These are phyloP conservation scores for Triangularia verruculosa DNA, from an alignment of 2,329 filamentous ascomycete species.

Conservation along the genomic window DNA sequence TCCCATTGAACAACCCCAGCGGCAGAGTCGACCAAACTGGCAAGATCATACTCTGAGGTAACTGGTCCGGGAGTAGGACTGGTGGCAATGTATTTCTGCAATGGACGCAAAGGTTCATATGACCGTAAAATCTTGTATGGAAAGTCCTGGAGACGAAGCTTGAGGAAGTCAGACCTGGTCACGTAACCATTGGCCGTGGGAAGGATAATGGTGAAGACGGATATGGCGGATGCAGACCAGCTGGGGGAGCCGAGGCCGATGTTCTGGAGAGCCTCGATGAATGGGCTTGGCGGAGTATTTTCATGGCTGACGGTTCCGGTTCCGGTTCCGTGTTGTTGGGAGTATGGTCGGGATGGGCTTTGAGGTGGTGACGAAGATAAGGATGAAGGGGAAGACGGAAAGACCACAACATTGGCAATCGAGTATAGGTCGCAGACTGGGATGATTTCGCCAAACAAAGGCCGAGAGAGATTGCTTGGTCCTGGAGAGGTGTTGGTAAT, in stretches of 20 bases:
- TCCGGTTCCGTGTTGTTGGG: neutral
- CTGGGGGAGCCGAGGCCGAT: conserved; percentile 18
- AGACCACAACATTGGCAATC: conserved; percentile 18
- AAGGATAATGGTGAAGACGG: conserved; percentile 24
- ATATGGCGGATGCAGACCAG: conserved; percentile 13
- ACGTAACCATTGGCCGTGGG: conserved; percentile 22
- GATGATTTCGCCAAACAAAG: conserved; percentile 22
- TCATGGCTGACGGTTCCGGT: neutral
- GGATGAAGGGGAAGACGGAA: conserved; percentile 3
- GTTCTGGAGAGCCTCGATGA: conserved; percentile 10
- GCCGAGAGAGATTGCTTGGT: conserved; percentile 4
- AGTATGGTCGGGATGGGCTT: neutral
- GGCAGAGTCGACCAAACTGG: conserved; percentile 18
- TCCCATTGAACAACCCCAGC: conserved; percentile 26
- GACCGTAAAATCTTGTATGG: conserved; percentile 20
- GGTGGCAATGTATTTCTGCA: conserved; percentile 15
- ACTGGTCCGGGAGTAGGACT: neutral
- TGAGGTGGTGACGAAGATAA: conserved; percentile 5
- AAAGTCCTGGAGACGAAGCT: conserved; percentile 24
- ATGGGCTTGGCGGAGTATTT: neutral
- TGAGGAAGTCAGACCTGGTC: conserved; percentile 23
- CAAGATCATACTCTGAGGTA: conserved; percentile 14
- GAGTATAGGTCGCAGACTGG: conserved; percentile 24
- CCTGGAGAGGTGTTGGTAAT: neutral
- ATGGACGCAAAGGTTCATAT: conserved; percentile 10